Base-by-base conservation (phyloP, 2,329 filamentous ascomycete genomes). In the Fusarium clavum region DNA sequence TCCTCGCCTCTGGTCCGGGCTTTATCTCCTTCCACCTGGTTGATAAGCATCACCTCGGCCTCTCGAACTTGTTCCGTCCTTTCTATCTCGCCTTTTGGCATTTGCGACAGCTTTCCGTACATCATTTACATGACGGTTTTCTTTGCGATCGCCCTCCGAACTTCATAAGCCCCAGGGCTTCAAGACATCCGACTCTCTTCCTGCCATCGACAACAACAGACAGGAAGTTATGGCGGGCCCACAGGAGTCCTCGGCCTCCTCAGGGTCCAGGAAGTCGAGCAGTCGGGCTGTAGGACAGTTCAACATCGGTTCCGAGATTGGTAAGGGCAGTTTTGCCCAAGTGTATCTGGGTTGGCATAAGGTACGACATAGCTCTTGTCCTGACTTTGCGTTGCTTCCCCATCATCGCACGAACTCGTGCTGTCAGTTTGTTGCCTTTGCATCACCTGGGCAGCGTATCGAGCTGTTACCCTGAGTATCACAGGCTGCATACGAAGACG, bases 271-370 rank as follows among this genome's bases (percentile, higher is more conserved):
- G 70, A 79, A 72, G 73, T 77, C 77, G 65, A 75, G 76, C 69
- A 74, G 78, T 45, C 77, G 77, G 48, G 76, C 72, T 67, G 79
- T 96, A 75, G 93, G 94, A 73, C 90, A 92, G 77, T 98, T 97
- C 81, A 87, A 88, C 75, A 90, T 95, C 76, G 89, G 94, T 74
- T 90, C 92, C 74, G 93, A 98, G 83, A 98, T 98, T 79, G 96
- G 96, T 70, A 96, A 96, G 83, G 96, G 96, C 69, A 98, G 96
- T 84, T 99, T 98, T 84, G 96, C 96, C 72, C 94, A 94, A 73
- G 96, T 99, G 72, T 98, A 96, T 80, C 89, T 92, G 79, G 94
- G 93, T 70, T 90, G 90, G 74, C 93, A 97, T 82, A 92, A 92
- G 83, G 94, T 97, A 64, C 56, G 67, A 59, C 46, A 48, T 24